A percentile compares a stretch with the other conserved stretches of the same genome.
phyloP scores from a whole-genome alignment of 139 green algal species.

The Auxenochlorella protothecoides region DNA sequence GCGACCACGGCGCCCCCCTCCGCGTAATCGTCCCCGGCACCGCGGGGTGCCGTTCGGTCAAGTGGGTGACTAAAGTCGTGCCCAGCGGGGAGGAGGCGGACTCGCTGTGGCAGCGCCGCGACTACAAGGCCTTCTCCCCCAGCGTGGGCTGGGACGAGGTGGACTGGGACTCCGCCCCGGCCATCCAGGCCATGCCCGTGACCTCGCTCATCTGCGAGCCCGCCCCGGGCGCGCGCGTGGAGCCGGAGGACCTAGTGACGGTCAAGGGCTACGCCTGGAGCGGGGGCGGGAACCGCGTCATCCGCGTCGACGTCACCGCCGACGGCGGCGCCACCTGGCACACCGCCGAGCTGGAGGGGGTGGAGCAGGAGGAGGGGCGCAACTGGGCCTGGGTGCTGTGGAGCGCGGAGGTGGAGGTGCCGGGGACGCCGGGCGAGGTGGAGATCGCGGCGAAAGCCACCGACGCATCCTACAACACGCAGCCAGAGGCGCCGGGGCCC shows the following conservation, averaged over 20 bases:
- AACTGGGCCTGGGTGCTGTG: slow-evolving; percentile 72
- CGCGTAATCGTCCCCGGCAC: slow-evolving; percentile 64
- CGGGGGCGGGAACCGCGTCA: slow-evolving; percentile 62
- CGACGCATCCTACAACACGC: slow-evolving; percentile 62
- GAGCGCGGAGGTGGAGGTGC: slow-evolving; percentile 42
- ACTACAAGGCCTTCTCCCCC: slow-evolving; percentile 88
- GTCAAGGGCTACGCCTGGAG: slow-evolving; percentile 68
- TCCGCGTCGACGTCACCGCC: slow-evolving; percentile 69
- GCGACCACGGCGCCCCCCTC: slow-evolving; percentile 73
- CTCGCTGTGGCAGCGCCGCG: slow-evolving; percentile 67
- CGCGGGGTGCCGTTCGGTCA: slow-evolving; percentile 63
- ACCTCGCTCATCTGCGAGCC: slow-evolving; percentile 63
- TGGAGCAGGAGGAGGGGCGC: slow-evolving; percentile 13
- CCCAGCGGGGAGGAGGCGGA: slow-evolving; percentile 41
- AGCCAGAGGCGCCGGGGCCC: slow-evolving; percentile 50
- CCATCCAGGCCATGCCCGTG: slow-evolving; percentile 64
- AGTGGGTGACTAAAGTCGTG: slow-evolving; percentile 65
- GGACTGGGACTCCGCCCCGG: slow-evolving; percentile 54
- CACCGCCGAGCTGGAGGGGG: slow-evolving; percentile 21
- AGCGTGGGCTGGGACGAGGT: slow-evolving; percentile 70
- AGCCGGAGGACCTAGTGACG: slow-evolving; percentile 19
- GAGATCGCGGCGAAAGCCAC: slow-evolving; percentile 49
- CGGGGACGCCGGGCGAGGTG: slow-evolving; percentile 25
- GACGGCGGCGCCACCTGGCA: slow-evolving; percentile 71
- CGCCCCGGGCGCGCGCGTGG: slow-evolving; percentile 8